phyloP scores from a whole-genome alignment of 2,329 filamentous ascomycete genomes.

The Diplodia sapinea region DNA sequence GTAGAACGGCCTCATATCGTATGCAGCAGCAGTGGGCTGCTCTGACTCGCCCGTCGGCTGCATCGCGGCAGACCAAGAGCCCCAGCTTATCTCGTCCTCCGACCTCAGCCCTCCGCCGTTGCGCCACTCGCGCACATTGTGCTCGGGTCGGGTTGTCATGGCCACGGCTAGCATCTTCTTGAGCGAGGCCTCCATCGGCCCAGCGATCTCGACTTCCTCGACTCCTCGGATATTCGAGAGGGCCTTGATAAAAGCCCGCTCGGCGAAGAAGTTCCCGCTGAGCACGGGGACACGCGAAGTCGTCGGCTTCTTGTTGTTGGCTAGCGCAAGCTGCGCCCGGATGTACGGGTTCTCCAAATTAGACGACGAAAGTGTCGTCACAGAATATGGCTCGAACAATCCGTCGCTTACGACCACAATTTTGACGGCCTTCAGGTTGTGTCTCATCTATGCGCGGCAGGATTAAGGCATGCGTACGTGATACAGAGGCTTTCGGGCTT shows the following conservation, averaged over 20 bases:
- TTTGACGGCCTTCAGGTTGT: conserved; percentile 17
- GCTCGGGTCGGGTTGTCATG: conserved; percentile 17
- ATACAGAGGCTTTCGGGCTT: neutral
- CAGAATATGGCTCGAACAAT: conserved; percentile 32
- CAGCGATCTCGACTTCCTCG: conserved; percentile 31
- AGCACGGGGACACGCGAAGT: neutral
- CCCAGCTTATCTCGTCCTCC: conserved; percentile 7
- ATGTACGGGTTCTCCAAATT: neutral
- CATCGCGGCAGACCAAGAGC: conserved; percentile 15
- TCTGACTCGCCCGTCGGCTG: conserved; percentile 3
- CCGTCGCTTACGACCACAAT: conserved; percentile 4
- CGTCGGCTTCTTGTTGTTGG: neutral
- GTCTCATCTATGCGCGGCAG: neutral
- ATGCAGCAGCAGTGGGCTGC: neutral
- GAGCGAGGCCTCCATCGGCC: conserved; percentile 6
- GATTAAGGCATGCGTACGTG: neutral
- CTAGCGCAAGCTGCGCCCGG: neutral
- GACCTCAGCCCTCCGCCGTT: conserved; percentile 10
- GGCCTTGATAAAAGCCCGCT: conserved; percentile 34
- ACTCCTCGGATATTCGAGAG: conserved; percentile 36
- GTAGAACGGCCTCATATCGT: neutral
- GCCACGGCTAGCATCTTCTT: conserved; percentile 18
- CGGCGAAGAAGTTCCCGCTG: conserved; percentile 22
- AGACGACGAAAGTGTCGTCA: conserved; percentile 31
- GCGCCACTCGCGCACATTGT: conserved; percentile 12